Percentiles rank a stretch among this genome's conserved stretches.
These are phyloP conservation scores for Solanum gracilifrons DNA, from an alignment of 257 asterid genomes.

Conservation along the genomic window DNA sequence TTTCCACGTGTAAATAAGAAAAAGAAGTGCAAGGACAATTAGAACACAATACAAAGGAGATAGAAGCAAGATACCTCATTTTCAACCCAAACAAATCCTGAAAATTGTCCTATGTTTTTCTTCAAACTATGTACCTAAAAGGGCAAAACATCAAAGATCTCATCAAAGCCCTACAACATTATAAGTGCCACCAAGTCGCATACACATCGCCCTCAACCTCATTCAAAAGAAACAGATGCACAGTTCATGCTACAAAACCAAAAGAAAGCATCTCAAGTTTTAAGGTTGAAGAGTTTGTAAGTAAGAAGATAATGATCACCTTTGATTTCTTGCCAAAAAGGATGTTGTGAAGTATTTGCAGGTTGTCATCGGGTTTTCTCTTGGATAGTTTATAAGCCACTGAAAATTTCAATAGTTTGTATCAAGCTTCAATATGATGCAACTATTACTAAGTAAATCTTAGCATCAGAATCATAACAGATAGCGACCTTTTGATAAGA, in stretches of 20 bases:
- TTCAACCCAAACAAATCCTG: conserved; percentile 68
- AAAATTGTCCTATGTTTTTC: conserved; percentile 58
- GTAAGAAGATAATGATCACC: conserved; percentile 23
- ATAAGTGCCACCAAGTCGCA: neutral
- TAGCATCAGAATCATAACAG: neutral
- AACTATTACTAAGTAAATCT: neutral
- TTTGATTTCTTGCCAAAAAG: conserved; percentile 82
- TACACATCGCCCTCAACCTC: neutral
- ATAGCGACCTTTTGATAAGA: neutral
- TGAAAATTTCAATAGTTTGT: conserved; percentile 19
- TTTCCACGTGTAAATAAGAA: neutral
- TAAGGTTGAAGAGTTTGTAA: neutral
- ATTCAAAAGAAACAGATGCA: neutral
- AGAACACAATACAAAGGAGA: neutral
- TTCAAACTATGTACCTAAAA: conserved; percentile 45
- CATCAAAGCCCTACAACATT: neutral
- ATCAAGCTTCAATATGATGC: neutral
- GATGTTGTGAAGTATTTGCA: conserved; percentile 74
- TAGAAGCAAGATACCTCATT: conserved; percentile 33
- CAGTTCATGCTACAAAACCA: neutral
- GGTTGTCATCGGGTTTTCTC: conserved; percentile 84
- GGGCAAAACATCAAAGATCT: conserved; percentile 5
- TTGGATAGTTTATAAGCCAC: conserved; percentile 89
- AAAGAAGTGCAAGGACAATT: neutral
- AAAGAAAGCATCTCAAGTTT: neutral